Conservation (phyloP, 176 grass and related monocot genomes). For the Typha latifolia region DNA sequence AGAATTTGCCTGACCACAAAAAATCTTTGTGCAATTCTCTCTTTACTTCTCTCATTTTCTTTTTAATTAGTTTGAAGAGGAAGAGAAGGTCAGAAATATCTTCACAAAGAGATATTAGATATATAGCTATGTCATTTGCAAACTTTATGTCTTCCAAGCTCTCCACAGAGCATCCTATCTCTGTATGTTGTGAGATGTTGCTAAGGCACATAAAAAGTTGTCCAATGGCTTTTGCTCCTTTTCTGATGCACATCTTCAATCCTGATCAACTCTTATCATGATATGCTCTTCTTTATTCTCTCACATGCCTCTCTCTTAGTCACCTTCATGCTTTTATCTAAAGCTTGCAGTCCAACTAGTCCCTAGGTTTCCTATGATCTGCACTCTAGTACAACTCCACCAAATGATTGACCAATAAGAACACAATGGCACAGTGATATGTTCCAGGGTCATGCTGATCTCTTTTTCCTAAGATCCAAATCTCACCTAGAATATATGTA, state of each 20-base stretch:
- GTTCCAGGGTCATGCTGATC: not conserved
- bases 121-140: too few relatives aligned
- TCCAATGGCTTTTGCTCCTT: not conserved
- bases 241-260: slow-evolving; percentile 7
- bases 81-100: not conserved
- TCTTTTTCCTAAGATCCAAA: not conserved
- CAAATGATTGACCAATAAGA: slow-evolving; percentile 12
- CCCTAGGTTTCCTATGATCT: not conserved
- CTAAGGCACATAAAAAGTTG: not conserved
- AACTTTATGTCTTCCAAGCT: not conserved
- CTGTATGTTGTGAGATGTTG: not conserved
- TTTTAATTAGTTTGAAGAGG: not conserved
- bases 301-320: not conserved
- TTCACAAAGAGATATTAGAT: too few relatives aligned
- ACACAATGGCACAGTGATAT: slow-evolving; percentile 4
- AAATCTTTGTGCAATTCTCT: not conserved
- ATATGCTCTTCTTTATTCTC: slow-evolving; percentile 6
- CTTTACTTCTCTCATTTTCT: not conserved
- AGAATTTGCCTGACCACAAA: too few relatives aligned
- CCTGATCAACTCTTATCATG: slow-evolving; percentile 1
- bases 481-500: not conserved
- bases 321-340: slow-evolving; percentile 1
- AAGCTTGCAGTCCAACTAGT: not conserved
- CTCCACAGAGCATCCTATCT: not conserved
- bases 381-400: not conserved